Percentiles rank a stretch among this genome's conserved stretches.
These are phyloP conservation scores for Moricandia arvensis DNA, from an alignment of 345 rosid species.

Conservation along the genomic window DNA sequence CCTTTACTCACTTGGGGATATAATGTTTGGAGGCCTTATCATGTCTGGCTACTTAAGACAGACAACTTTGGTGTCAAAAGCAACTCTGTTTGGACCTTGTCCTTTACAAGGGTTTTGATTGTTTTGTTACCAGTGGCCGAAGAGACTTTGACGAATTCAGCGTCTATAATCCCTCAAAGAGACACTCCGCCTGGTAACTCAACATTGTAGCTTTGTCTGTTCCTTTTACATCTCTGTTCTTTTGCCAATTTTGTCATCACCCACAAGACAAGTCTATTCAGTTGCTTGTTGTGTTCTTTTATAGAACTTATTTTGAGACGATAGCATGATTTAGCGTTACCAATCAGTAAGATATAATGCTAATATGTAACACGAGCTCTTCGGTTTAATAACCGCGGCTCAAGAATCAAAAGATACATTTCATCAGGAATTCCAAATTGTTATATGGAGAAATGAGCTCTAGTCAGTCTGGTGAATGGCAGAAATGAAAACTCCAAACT, in stretches of 20 bases:
- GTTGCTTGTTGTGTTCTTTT: conserved; percentile 24
- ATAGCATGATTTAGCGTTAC: not conserved
- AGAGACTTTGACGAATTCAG: conserved; percentile 93
- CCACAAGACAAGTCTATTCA: not conserved
- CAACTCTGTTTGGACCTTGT: conserved; percentile 21
- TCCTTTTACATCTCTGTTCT: not conserved
- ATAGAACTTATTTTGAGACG: not conserved
- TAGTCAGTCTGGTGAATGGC: conserved; percentile 19
- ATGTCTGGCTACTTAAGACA: not conserved
- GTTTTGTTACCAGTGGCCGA: conserved; percentile 73
- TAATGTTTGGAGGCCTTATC: not conserved
- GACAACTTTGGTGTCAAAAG: conserved; percentile 6
- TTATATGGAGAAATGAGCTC: not conserved
- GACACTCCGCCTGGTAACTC: conserved; percentile 22
- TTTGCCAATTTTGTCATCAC: conserved; percentile 3
- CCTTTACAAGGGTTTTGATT: conserved; percentile 51
- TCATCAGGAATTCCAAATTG: conserved; percentile 5
- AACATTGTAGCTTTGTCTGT: not conserved
- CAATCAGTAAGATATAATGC: not conserved
- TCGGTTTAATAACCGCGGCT: conserved; percentile 36
- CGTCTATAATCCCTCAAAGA: conserved; percentile 71
- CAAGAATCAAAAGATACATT: conserved; percentile 22
- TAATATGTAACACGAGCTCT: conserved; percentile 16
- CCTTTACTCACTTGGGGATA: not conserved
- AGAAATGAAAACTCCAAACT: conserved; percentile 12